A percentile compares a stretch with the other conserved stretches of the same genome.
Conservation (phyloP, 1,284 basidiomycete genomes). For the Cryptococcus depauperatus region DNA sequence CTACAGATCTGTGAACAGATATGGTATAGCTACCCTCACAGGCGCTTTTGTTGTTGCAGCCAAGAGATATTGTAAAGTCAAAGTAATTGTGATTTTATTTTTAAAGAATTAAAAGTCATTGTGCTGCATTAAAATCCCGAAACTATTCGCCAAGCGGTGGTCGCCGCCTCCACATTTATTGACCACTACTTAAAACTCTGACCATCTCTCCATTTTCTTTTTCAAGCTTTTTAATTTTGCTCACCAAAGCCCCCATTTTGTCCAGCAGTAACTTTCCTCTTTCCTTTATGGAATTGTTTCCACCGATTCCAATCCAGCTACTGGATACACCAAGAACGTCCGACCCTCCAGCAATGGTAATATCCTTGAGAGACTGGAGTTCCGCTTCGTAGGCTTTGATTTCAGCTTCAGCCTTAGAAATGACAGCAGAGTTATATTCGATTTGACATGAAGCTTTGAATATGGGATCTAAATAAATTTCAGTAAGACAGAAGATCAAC, state of each 20-base stretch:
- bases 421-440: constrained; percentile 64
- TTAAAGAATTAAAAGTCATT: no score
- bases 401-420: constrained; percentile 57
- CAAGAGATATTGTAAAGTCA: no score
- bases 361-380: constrained; percentile 58
- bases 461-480: constrained; percentile 54
- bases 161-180: neutral
- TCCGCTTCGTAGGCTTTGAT: constrained; percentile 70
- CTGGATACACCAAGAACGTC: constrained; percentile 28
- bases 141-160: no score
- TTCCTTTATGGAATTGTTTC: constrained; percentile 53
- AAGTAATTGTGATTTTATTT: no score
- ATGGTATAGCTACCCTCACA: no score
- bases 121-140: no score
- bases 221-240: constrained; percentile 61
- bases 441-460: constrained; percentile 80
- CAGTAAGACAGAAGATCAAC: neutral
- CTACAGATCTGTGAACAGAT: no score
- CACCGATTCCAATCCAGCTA: constrained; percentile 36
- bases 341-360: constrained; percentile 45
- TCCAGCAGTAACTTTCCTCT: constrained; percentile 62
- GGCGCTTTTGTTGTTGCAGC: no score
- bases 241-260: constrained; percentile 64
- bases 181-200: constrained; percentile 47
- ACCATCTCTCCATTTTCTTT: constrained; percentile 60